These are phyloP conservation scores for Monilinia laxa DNA, from an alignment of 2,329 filamentous ascomycete genomes.

Conservation along the genomic window DNA sequence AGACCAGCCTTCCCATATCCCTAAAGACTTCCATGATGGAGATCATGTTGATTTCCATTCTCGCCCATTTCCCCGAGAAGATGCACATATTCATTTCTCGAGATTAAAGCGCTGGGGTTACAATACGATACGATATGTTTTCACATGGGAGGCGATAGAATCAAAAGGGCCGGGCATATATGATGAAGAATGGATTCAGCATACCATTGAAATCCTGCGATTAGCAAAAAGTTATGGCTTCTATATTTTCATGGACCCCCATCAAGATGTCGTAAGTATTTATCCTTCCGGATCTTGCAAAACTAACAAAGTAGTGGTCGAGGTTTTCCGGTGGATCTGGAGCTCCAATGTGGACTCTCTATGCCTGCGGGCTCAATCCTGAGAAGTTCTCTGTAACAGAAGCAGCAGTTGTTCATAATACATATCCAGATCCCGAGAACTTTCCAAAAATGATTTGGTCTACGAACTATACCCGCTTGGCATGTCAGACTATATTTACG, in stretches of 20 bases:
- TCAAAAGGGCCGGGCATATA: conserved; percentile 86
- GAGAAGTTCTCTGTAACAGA: conserved; percentile 81
- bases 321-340: conserved; percentile 91
- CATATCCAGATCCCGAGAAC: conserved; percentile 76
- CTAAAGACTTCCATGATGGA: conserved; percentile 83
- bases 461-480: conserved; percentile 89
- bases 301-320: conserved; percentile 64
- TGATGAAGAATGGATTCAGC: conserved; percentile 89
- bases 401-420: conserved; percentile 93
- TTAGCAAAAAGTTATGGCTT: conserved; percentile 88
- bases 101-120: conserved; percentile 86
- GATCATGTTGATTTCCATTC: conserved; percentile 88
- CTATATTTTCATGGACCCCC: conserved; percentile 97
- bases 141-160: conserved; percentile 99
- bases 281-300: background rate
- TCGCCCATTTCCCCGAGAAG: conserved; percentile 77
- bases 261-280: conserved; percentile 84
- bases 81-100: conserved; percentile 83
- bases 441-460: conserved; percentile 99
- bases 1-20: conserved; percentile 75
- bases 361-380: conserved; percentile 89
- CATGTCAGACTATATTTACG: conserved; percentile 87
- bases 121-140: conserved; percentile 94
- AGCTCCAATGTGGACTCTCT: conserved; percentile 96
- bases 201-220: conserved; percentile 82